phyloP scores from a whole-genome alignment of 163 green algal species.

The Volvox carteri region DNA sequence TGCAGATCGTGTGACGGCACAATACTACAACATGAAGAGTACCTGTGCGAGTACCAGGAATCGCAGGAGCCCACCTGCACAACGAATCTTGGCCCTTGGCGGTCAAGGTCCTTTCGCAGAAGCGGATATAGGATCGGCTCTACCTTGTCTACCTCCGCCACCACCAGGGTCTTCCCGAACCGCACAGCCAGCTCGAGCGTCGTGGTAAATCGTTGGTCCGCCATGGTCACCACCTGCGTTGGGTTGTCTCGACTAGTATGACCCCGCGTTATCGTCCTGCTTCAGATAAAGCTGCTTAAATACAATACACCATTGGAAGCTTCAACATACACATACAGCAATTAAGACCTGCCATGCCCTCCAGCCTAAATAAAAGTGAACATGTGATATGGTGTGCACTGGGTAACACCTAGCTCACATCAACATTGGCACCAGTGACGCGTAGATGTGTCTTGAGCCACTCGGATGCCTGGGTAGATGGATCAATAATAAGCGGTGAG shows the following conservation, averaged over 20 bases:
- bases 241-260: too few species aligned
- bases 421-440: constrained; percentile 34
- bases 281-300: too few species aligned
- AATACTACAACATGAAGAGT: too few species aligned
- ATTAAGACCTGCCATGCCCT: too few species aligned
- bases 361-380: too few species aligned
- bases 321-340: too few species aligned
- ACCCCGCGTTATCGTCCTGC: too few species aligned
- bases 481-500: constrained; percentile 85
- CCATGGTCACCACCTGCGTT: constrained; percentile 64
- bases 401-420: constrained; percentile 46
- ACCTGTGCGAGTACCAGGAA: too few species aligned
- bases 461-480: constrained; percentile 74
- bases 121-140: constrained; percentile 83
- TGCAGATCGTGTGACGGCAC: too few species aligned
- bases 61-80: constrained; percentile 59
- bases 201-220: constrained; percentile 75
- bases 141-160: constrained; percentile 75
- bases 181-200: constrained; percentile 85
- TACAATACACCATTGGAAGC: too few species aligned
- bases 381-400: too few species aligned
- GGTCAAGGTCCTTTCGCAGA: constrained; percentile 77
- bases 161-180: constrained; percentile 88
- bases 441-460: constrained; percentile 78
- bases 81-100: constrained; percentile 66